A percentile compares a stretch with the other conserved stretches of the same genome.
Evolutionary conservation across 1,284 basidiomycete genomes (phyloP).

Genomic region (Fistulinella cinereoalba): DNA sequence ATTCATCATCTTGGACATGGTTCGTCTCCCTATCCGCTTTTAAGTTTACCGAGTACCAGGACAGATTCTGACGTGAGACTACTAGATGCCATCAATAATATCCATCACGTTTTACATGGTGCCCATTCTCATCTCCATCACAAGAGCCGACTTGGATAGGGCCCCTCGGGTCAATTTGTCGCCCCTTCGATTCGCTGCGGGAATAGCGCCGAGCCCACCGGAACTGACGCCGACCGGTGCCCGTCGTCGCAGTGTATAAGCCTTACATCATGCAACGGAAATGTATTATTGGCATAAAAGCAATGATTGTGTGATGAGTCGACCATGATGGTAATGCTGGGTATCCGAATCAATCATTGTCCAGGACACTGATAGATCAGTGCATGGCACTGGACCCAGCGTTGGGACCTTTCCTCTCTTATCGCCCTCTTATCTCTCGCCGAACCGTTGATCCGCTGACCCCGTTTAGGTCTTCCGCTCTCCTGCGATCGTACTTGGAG

Average conservation of each 20-base stretch:
- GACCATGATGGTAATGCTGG: no score
- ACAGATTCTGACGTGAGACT: neutral
- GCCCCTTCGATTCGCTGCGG: conserved; percentile 16
- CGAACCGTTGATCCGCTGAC: no score
- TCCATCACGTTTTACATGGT: conserved; percentile 24
- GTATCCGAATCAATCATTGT: no score
- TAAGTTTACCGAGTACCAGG: no score
- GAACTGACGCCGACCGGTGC: neutral
- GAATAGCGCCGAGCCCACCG: conserved; percentile 3
- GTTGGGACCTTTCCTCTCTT: no score
- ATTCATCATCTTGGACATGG: conserved; percentile 25
- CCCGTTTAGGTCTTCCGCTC: no score
- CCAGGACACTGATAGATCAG: no score
- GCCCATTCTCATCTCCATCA: conserved; percentile 19
- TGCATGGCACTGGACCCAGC: no score
- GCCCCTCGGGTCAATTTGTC: conserved; percentile 7
- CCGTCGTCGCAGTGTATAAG: conserved; percentile 19
- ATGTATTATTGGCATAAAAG: neutral
- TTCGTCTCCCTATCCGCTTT: conserved; percentile 9
- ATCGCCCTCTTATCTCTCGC: no score
- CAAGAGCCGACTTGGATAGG: conserved; percentile 3
- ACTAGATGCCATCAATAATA: conserved; percentile 20
- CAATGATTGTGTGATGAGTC: neutral
- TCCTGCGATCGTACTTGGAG: no score
- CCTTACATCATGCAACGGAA: neutral